These are phyloP conservation scores for Infundibulicybe gibba DNA, from an alignment of 768 basidiomycete genomes.

Conservation along the genomic window DNA sequence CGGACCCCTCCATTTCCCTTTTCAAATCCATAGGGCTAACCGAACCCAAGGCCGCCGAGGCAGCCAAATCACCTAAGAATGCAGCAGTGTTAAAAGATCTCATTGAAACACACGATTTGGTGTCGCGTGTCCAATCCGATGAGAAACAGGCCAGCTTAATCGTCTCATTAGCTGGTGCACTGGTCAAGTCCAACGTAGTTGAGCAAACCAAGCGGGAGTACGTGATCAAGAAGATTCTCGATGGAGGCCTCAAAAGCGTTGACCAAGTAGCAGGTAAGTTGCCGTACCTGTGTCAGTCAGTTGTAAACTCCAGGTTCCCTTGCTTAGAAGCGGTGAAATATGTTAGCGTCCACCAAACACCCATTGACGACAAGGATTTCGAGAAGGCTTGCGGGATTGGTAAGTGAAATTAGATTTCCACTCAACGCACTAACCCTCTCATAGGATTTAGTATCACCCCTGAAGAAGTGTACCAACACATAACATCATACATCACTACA, in stretches of 20 bases:
- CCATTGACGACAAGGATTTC: slow-evolving; percentile 69
- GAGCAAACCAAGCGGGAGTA: slow-evolving; percentile 54
- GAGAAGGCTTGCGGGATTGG: slow-evolving; percentile 85
- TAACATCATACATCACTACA: slow-evolving; percentile 54
- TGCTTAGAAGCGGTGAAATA: slow-evolving; percentile 72
- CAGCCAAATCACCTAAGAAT: slow-evolving; percentile 76
- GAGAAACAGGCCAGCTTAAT: slow-evolving; percentile 77
- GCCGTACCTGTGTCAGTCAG: background rate
- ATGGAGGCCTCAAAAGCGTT: slow-evolving; percentile 67
- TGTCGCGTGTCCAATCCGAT: slow-evolving; percentile 45
- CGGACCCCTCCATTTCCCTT: slow-evolving; percentile 35
- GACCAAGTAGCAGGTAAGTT: slow-evolving; percentile 86
- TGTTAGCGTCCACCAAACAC: slow-evolving; percentile 52
- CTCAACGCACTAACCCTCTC: slow-evolving; percentile 1
- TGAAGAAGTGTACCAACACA: slow-evolving; percentile 53
- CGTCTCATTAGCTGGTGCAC: slow-evolving; percentile 59
- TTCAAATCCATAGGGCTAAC: slow-evolving; percentile 80
- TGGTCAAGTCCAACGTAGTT: slow-evolving; percentile 51
- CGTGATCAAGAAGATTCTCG: slow-evolving; percentile 64
- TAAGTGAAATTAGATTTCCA: slow-evolving; percentile 23
- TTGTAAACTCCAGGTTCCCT: background rate
- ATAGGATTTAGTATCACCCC: slow-evolving; percentile 78
- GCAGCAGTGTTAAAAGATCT: slow-evolving; percentile 67
- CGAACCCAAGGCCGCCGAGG: slow-evolving; percentile 76
- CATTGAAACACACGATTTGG: slow-evolving; percentile 52